Evolutionary conservation across 2,329 filamentous ascomycete species (phyloP).

Genomic region (Colletotrichum spaethianum): DNA sequence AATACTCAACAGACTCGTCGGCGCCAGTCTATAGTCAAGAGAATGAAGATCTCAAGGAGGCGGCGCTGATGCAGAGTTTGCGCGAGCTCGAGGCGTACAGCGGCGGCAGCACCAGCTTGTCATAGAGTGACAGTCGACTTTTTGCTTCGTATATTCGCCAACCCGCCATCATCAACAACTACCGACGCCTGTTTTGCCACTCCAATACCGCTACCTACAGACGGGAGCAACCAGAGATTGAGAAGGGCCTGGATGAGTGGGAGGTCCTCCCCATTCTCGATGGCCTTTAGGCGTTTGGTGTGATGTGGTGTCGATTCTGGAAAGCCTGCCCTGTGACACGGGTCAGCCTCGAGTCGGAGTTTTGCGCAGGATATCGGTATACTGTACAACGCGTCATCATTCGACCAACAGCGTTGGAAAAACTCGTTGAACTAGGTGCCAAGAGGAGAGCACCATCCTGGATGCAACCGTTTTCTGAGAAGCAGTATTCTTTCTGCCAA

Average conservation of each 20-base stretch:
- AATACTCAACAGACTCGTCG: constrained; percentile 28
- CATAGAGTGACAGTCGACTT: constrained; percentile 28
- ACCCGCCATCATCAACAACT: constrained; percentile 8
- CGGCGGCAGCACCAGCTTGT: constrained; percentile 31
- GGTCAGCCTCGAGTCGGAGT: neutral
- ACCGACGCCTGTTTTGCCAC: neutral
- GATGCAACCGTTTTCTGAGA: neutral
- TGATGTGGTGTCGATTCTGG: neutral
- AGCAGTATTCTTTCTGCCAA: neutral
- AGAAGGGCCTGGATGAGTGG: neutral
- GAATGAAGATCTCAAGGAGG: constrained; percentile 39
- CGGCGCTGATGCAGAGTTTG: constrained; percentile 41
- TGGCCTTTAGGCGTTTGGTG: neutral
- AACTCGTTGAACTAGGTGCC: neutral
- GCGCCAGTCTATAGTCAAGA: constrained; percentile 37
- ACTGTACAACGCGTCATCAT: neutral
- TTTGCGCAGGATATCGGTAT: neutral
- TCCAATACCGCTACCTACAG: neutral
- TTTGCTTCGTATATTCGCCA: constrained; percentile 28
- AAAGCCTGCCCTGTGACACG: neutral
- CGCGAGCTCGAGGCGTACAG: constrained; percentile 42
- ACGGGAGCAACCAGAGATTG: neutral
- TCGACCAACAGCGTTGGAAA: neutral
- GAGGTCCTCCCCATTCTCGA: neutral
- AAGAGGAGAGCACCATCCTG: neutral